A percentile compares a stretch with the other conserved stretches of the same genome.
These are phyloP conservation scores for Trichoderma sp. DNA, from an alignment of 2,329 filamentous ascomycete species.

Conservation along the genomic window DNA sequence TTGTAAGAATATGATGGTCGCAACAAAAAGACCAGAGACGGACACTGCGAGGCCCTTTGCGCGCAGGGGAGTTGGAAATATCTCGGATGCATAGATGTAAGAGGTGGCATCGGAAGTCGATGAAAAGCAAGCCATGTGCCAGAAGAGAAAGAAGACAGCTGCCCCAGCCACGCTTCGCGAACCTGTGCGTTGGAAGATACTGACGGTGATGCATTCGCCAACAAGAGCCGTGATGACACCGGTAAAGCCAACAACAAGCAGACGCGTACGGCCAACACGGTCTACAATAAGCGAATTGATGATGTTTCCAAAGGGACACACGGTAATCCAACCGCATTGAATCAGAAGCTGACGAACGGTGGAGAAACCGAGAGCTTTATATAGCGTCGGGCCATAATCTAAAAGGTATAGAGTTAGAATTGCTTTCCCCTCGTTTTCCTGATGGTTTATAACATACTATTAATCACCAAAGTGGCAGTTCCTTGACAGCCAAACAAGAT, in stretches of 20 bases:
- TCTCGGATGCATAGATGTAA: background rate
- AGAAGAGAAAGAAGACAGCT: conserved; percentile 3
- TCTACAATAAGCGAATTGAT: background rate
- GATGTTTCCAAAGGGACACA: background rate
- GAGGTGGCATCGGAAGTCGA: background rate
- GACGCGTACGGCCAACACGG: background rate
- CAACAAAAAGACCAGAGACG: background rate
- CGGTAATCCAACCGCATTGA: background rate
- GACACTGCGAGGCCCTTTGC: conserved; percentile 1
- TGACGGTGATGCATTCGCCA: background rate
- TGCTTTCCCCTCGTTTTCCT: background rate
- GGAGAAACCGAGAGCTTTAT: conserved; percentile 1
- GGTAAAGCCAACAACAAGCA: background rate
- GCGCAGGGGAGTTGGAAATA: background rate
- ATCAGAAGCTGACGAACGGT: background rate
- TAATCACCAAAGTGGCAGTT: background rate
- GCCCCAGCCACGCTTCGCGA: background rate
- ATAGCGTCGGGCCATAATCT: conserved; percentile 4
- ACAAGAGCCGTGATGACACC: conserved; percentile 1
- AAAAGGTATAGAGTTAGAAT: background rate
- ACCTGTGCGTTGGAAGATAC: background rate
- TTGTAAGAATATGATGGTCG: background rate
- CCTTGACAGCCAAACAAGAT: background rate
- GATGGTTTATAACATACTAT: background rate
- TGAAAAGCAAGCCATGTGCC: background rate